Base-by-base conservation (phyloP, 176 grass and related monocot species). In the Panicum miliaceum region DNA sequence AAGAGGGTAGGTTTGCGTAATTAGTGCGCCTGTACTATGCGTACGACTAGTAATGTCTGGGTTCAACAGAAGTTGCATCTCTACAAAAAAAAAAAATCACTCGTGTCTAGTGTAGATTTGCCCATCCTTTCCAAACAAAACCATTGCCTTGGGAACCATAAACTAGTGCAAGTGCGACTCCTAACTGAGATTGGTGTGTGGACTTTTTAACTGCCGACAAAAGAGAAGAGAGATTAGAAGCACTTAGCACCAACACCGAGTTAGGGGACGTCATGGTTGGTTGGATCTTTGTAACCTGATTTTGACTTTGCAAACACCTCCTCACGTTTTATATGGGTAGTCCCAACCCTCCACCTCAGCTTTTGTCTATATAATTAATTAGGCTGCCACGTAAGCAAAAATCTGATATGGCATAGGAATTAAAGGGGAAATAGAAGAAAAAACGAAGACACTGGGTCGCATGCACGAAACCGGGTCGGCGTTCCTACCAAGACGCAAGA, bases 231-330 rank as follows among this genome's bases (percentile, higher is more conserved):
- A 67, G 62, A 52, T 65, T 46, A 80, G 77, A 80, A 80, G 77
- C 43, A 65, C 81, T 20, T 12, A 74, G 29, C 20, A 34, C 12
- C n/a, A 78, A 66, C 20, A 46, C 62, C 62, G 42, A 59, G 82
- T 22, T 56, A 16, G 9, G 11, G 64, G 58, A 81, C 75, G 68
- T 42, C 37, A 14, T 78, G 13, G 82, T 64, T 80, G 27, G 42
- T 82, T 81, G 64, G 48, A 84, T 84, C 69, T 74, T 57, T 12
- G 40, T 63, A 68, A 37, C 63, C 71, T 82, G 40, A 68, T 51
- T 77, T 87, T 82, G 58, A 84, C 81, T 88, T 80, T 16, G 20
- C 26, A 22, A 67, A 57, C 48, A 40, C 40, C 29, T n/a, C n/a
- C n/a, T n/a, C n/a, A n/a, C n/a, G n/a, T n/a, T n/a, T n/a, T n/a